Evolutionary conservation across 371 early-diverging fungal genomes (phyloP).

Genomic region (Mucor plumbeus): DNA sequence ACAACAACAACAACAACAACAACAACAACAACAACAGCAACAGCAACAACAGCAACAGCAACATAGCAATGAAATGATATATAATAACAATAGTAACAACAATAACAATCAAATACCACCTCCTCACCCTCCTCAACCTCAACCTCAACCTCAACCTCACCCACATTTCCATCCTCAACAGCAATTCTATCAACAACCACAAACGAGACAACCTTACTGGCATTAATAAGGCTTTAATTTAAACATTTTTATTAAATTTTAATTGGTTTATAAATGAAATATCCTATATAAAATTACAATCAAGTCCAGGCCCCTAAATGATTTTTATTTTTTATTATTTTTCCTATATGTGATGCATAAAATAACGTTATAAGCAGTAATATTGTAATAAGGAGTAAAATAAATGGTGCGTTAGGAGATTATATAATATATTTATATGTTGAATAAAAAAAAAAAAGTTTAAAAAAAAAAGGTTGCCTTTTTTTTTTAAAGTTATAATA

Average conservation of each 20-base stretch:
- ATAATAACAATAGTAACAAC: not conserved
- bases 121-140: not conserved
- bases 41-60: not conserved
- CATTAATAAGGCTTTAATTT: conserved; percentile 22
- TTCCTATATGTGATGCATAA: not conserved
- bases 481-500: not conserved
- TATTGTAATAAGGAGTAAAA: not conserved
- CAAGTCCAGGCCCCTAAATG: conserved; percentile 4
- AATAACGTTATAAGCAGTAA: not conserved
- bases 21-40: not conserved
- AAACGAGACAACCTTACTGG: conserved; percentile 34
- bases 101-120: not conserved
- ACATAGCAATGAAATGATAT: too few relatives aligned
- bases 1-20: not conserved
- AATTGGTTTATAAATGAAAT: not conserved
- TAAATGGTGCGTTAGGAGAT: not conserved
- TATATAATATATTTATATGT: not conserved
- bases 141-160: not conserved
- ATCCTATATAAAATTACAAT: not conserved
- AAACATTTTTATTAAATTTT: not conserved
- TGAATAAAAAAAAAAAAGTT: not conserved
- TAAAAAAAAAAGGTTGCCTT: not conserved
- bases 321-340: conserved; percentile 2
- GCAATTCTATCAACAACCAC: conserved; percentile 1
- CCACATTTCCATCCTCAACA: not conserved